Base-by-base conservation (phyloP, 352 stramenopile species). In the Aphanomyces euteiches region DNA sequence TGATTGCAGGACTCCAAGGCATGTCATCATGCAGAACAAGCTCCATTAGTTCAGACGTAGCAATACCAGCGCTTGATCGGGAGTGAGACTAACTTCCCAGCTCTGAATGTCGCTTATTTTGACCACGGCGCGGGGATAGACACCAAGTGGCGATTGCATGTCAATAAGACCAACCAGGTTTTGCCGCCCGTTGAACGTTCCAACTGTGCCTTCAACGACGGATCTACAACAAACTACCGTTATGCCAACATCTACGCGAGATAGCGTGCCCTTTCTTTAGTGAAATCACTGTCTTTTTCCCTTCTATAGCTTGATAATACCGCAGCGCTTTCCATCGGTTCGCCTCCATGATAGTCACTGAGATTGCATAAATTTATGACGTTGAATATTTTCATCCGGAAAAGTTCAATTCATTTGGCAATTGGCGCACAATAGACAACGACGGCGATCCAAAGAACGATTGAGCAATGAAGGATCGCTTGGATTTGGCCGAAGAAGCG, bases 121-220 rank as follows among this genome's bases (percentile, higher is more conserved):
- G 43, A 93, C 47, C 6, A 92, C 77, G 0, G 83, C 84, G 63
- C 81, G 78, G 37, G 73, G 73, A 65, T 92, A 93, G 19, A 72
- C 82, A 2, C 86, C 86, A 6, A 94, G 72, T 17, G 86, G 84
- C 41, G 84, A 92, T 7, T 73, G 61, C 10, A 94, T 76, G 59
- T 85, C 78, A 17, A 72, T 75, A 39, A 75, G 78, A 1, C 73
- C 86, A 34, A 92, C 85, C 38, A 93, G 78, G 47, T 77, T 87
- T 64, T 93, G 86, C 3, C 77, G 77, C n/a, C 73, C 82, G 54
- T 92, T 94, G 13, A 70, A n/a, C 15, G 13, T 28, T 10, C 45
- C 64, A 2, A 70, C 17, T n/a, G 43, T 54, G 21, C 59, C 59
- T 40, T 56, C 43, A n/a, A 67, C 39, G 59, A 67, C 41, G 4